Evolutionary conservation across 1,284 basidiomycete genomes (phyloP).

Genomic region (Rhodotorula mucilaginosa): DNA sequence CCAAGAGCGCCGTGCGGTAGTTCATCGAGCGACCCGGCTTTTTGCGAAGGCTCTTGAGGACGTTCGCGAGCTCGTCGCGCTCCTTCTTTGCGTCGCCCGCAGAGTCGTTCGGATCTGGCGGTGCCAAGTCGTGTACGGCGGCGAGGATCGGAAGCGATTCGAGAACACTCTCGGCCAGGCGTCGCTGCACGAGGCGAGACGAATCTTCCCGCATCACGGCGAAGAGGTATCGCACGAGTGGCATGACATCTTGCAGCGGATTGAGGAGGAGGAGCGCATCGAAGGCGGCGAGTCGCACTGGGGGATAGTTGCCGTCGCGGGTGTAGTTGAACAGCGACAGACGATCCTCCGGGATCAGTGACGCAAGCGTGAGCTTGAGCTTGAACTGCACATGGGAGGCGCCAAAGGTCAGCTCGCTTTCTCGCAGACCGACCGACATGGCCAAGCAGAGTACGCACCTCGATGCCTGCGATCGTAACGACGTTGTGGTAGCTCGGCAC

Average conservation of each 20-base stretch:
- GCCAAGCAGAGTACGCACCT: slow-evolving; percentile 57
- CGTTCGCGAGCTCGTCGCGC: slow-evolving; percentile 58
- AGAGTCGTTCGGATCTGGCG: slow-evolving; percentile 37
- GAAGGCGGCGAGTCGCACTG: slow-evolving; percentile 87
- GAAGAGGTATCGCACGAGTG: slow-evolving; percentile 80
- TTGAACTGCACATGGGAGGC: slow-evolving; percentile 61
- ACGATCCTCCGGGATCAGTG: slow-evolving; percentile 76
- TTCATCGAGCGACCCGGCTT: slow-evolving; percentile 80
- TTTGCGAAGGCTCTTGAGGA: slow-evolving; percentile 77
- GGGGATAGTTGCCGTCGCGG: slow-evolving; percentile 89
- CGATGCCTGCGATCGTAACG: slow-evolving; percentile 82
- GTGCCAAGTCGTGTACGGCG: slow-evolving; percentile 80
- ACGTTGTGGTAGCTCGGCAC: slow-evolving; percentile 94
- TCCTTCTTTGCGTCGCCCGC: slow-evolving; percentile 27
- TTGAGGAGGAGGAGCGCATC: slow-evolving; percentile 89
- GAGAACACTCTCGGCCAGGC: slow-evolving; percentile 79
- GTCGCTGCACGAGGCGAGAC: slow-evolving; percentile 75
- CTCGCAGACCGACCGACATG: background rate
- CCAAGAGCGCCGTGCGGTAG: slow-evolving; percentile 73
- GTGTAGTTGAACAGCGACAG: slow-evolving; percentile 83
- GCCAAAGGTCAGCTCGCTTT: background rate
- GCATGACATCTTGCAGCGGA: slow-evolving; percentile 57
- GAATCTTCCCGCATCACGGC: slow-evolving; percentile 84
- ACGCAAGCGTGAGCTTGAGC: slow-evolving; percentile 72
- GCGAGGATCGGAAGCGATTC: slow-evolving; percentile 84